phyloP scores from a whole-genome alignment of 257 asterid genomes.

The Scutellaria minor region DNA sequence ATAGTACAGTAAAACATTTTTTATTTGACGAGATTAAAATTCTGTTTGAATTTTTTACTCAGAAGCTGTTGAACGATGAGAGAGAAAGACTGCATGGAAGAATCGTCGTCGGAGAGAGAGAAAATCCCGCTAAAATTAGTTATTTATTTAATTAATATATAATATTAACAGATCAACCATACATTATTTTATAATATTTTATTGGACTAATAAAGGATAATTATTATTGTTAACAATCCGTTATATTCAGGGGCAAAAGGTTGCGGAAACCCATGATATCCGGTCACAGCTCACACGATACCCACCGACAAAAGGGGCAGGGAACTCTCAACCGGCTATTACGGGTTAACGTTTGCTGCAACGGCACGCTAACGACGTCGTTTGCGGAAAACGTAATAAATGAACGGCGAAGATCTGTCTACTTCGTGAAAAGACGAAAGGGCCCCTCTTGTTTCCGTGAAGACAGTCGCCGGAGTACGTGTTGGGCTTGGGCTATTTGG shows the following conservation, averaged over 20 bases:
- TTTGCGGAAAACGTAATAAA: not conserved
- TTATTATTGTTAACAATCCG: conserved; percentile 5
- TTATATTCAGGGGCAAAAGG: conserved; percentile 37
- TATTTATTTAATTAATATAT: not conserved
- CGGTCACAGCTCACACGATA: conserved; percentile 37
- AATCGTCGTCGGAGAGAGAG: conserved; percentile 34
- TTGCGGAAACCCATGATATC: conserved; percentile 57
- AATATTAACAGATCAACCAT: not conserved
- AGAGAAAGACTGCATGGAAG: conserved; percentile 38
- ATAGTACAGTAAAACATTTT: conserved; percentile 19
- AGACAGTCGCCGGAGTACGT: conserved; percentile 33
- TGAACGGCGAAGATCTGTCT: not conserved
- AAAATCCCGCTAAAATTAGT: conserved; percentile 32
- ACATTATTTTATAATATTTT: not conserved
- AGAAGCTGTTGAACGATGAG: conserved; percentile 16
- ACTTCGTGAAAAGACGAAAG: conserved; percentile 21
- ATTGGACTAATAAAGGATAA: too few relatives aligned
- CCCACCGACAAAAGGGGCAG: conserved; percentile 52
- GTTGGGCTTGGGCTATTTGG: conserved; percentile 30
- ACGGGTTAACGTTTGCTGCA: conserved; percentile 53
- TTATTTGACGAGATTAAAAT: conserved; percentile 10
- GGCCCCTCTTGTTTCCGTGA: not conserved
- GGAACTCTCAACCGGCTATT: conserved; percentile 56
- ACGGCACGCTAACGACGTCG: conserved; percentile 52
- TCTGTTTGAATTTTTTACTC: conserved; percentile 24